phyloP scores from a whole-genome alignment of 2,329 filamentous ascomycete genomes.

The Venturiaceae sp. region DNA sequence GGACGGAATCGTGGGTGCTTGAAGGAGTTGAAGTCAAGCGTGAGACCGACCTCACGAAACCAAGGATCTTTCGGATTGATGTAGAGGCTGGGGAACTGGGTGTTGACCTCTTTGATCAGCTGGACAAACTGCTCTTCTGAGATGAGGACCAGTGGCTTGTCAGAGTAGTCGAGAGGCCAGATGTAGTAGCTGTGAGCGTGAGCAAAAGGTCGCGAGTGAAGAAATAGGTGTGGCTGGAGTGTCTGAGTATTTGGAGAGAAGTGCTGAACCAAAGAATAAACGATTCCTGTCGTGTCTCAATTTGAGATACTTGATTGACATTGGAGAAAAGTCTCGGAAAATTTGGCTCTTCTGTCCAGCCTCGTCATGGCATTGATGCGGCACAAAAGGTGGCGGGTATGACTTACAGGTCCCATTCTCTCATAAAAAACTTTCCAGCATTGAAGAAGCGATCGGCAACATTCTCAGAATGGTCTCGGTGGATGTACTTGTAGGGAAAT shows the following conservation, averaged over 20 bases:
- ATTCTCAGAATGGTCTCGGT: constrained; percentile 35
- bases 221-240: constrained; percentile 6
- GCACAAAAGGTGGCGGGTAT: background rate
- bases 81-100: constrained; percentile 36
- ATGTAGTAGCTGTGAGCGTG: constrained; percentile 53
- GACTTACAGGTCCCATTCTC: constrained; percentile 69
- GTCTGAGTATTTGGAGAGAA: background rate
- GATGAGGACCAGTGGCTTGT: constrained; percentile 56
- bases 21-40: constrained; percentile 24
- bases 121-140: constrained; percentile 54
- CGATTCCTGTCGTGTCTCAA: too few relatives aligned
- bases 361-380: background rate
- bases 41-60: constrained; percentile 44
- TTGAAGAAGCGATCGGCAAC: constrained; percentile 47
- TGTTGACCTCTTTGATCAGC: constrained; percentile 57
- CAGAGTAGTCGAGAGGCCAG: constrained; percentile 38
- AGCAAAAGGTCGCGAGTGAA: background rate
- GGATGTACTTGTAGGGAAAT: constrained; percentile 53
- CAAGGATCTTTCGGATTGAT: constrained; percentile 49
- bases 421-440: constrained; percentile 44
- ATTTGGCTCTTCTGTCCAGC: too few relatives aligned
- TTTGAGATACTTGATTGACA: too few relatives aligned
- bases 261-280: background rate
- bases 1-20: constrained; percentile 51
- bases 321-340: too few relatives aligned